Evolutionary conservation across 805 yeast species (phyloP).

Genomic region (Barnettozyma populi): DNA sequence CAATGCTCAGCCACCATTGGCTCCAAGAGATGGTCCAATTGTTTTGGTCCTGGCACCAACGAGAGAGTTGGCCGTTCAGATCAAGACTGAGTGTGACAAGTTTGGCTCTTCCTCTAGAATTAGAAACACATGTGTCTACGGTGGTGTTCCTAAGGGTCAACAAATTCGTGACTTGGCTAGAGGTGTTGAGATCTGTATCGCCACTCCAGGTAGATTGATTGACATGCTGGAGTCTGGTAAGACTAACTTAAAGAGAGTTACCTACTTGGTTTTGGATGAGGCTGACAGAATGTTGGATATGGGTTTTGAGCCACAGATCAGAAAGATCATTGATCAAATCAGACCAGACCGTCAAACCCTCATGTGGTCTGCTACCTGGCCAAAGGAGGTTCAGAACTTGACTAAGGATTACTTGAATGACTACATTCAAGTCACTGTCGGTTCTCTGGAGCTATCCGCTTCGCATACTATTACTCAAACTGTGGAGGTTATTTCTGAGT

Average conservation of each 20-base stretch:
- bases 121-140: constrained; percentile 95
- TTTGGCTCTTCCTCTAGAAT: constrained; percentile 90
- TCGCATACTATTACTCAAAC: constrained; percentile 93
- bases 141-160: constrained; percentile 98
- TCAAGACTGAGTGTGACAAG: constrained; percentile 92
- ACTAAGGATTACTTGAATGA: constrained; percentile 89
- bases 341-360: constrained; percentile 99
- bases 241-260: constrained; percentile 93
- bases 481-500: constrained; percentile 86
- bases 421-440: constrained; percentile 94
- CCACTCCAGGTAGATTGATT: constrained; percentile 98
- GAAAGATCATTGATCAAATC: constrained; percentile 96
- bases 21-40: constrained; percentile 96
- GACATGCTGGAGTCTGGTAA: constrained; percentile 95
- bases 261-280: constrained; percentile 95
- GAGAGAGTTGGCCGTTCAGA: constrained; percentile 97
- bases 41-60: constrained; percentile 96
- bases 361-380: constrained; percentile 99
- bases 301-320: constrained; percentile 99
- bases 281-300: constrained; percentile 99
- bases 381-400: constrained; percentile 91
- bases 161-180: constrained; percentile 94
- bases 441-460: constrained; percentile 93
- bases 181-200: constrained; percentile 94
- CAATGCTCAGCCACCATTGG: constrained; percentile 92